Base-by-base conservation (phyloP, 306 rosid species). In the Vicia villosa region DNA sequence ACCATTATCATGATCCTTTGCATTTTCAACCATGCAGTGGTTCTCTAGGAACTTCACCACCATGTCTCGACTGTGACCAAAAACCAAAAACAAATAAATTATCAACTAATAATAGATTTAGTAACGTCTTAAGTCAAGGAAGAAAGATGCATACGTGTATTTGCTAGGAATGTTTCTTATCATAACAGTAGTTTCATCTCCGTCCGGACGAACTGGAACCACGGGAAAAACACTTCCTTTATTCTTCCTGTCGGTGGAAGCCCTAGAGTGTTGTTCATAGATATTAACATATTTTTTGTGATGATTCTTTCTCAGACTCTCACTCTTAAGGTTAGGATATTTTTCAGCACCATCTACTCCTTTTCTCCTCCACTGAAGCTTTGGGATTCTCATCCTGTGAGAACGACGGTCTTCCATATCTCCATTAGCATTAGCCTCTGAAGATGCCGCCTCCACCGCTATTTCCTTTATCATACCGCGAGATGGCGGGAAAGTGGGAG, bases 81-180 rank as follows among this genome's bases (percentile, higher is more conserved):
- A 60, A 3, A 7, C 38, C 38, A 34, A 34, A 34, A 1, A 6
- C 0, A 34, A 34, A 32, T 6, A 32, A 34, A 34, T 7, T 34
- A 34, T 34, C 8, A 32, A 32, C 8, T 6, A 32, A 32, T 32
- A 32, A 5, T 6, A 32, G 8, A 32, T 32, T 6, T 32, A 32
- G 6, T 32, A 32, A 34, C 1, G 10, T 1, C 1, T 7, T 1
- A 32, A 32, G 37, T 30, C 36, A 30, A 30, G 2, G 10, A 34
- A 34, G 38, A 1, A 34, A 56, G 17, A 19, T 3, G 56, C 80
- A n/a, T 68, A 89, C 96, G 73, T 68, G 78, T 87, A 89, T 58
- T 80, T 87, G 51, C 71, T 81, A 0, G 93, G 93, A 0, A 87
- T 77, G 61, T 89, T 89, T 37, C 54, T 68, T 0, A 89, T 87